A percentile compares a stretch with the other conserved stretches of the same genome.
Evolutionary conservation across 2,329 filamentous ascomycete species (phyloP).

Genomic region (Xylariaceae sp.): DNA sequence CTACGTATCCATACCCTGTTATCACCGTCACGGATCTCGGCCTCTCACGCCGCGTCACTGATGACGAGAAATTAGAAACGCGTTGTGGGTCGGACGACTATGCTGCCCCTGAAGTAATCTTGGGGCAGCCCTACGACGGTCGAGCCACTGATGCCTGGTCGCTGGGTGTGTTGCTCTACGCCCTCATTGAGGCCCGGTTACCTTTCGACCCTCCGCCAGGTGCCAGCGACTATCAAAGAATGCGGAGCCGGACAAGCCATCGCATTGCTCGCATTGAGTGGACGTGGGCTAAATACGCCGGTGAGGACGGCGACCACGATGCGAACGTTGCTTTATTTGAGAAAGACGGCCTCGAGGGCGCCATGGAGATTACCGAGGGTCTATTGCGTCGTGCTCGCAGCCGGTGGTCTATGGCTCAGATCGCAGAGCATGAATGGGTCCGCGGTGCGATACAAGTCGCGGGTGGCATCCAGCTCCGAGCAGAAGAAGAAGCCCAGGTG

Average conservation of each 20-base stretch:
- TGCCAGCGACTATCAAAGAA: slow-evolving; percentile 69
- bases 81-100: slow-evolving; percentile 97
- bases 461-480: slow-evolving; percentile 55
- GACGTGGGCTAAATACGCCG: slow-evolving; percentile 85
- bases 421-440: slow-evolving; percentile 74
- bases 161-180: slow-evolving; percentile 86
- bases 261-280: slow-evolving; percentile 95
- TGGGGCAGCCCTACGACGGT: slow-evolving; percentile 92
- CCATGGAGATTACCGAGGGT: slow-evolving; percentile 77
- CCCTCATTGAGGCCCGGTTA: slow-evolving; percentile 84
- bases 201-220: slow-evolving; percentile 89
- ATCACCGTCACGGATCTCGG: slow-evolving; percentile 90
- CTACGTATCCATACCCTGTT: slow-evolving; percentile 73
- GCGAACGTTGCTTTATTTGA: slow-evolving; percentile 56
- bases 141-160: slow-evolving; percentile 93
- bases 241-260: slow-evolving; percentile 80
- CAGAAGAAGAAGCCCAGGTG: slow-evolving; percentile 56
- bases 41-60: slow-evolving; percentile 78
- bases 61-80: slow-evolving; percentile 85
- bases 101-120: slow-evolving; percentile 90
- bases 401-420: slow-evolving; percentile 70
- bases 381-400: slow-evolving; percentile 78
- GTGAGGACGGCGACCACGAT: slow-evolving; percentile 84
- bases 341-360: slow-evolving; percentile 65
- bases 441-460: slow-evolving; percentile 66